These are phyloP conservation scores for Rhizodiscina lignyota DNA, from an alignment of 495 filamentous ascomycete species.

Conservation along the genomic window DNA sequence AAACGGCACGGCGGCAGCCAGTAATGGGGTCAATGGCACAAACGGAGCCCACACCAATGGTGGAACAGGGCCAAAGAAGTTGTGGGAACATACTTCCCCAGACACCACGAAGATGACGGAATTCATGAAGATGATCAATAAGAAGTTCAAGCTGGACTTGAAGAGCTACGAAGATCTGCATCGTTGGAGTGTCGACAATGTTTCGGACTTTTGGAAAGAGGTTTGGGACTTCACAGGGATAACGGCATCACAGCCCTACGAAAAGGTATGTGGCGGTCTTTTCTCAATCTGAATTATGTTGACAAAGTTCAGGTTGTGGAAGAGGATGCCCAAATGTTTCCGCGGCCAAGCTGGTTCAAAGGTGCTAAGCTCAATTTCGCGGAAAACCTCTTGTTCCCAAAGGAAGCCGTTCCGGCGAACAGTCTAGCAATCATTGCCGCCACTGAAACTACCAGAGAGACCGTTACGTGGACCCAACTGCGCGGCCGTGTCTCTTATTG, in stretches of 20 bases:
- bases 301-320: slow-evolving; percentile 43
- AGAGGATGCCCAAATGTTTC: slow-evolving; percentile 53
- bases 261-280: slow-evolving; percentile 29
- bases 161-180: slow-evolving; percentile 53
- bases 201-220: slow-evolving; percentile 67
- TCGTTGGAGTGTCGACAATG: slow-evolving; percentile 67
- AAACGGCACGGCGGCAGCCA: no score
- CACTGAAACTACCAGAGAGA: slow-evolving; percentile 51
- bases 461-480: slow-evolving; percentile 65
- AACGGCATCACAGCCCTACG: slow-evolving; percentile 44
- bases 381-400: slow-evolving; percentile 76
- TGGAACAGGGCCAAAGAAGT: not conserved
- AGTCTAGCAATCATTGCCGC: slow-evolving; percentile 51
- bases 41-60: no score
- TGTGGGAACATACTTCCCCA: slow-evolving; percentile 36
- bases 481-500: slow-evolving; percentile 60
- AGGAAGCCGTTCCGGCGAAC: slow-evolving; percentile 37
- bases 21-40: no score
- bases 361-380: slow-evolving; percentile 74
- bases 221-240: slow-evolving; percentile 71
- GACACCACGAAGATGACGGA: slow-evolving; percentile 16
- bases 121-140: slow-evolving; percentile 43
- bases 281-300: slow-evolving; percentile 2
- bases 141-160: slow-evolving; percentile 46
- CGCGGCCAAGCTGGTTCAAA: slow-evolving; percentile 68